phyloP scores from a whole-genome alignment of 768 basidiomycete genomes.

The Tricholoma terreum region DNA sequence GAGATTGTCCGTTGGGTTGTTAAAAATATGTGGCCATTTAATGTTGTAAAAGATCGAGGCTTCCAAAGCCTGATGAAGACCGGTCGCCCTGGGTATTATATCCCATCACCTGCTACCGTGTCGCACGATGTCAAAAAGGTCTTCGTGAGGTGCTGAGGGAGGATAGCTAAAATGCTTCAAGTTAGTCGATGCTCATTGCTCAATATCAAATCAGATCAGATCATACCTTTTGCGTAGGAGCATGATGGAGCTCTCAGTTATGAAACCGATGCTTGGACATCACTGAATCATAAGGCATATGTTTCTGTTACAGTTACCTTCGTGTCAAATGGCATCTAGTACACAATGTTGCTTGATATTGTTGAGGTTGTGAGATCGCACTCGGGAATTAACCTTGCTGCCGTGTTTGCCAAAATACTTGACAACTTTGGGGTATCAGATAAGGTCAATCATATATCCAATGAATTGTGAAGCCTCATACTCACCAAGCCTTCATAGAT shows the following conservation, averaged over 20 bases:
- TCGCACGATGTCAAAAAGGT: slow-evolving; percentile 26
- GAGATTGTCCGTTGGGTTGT: slow-evolving; percentile 33
- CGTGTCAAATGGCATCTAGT: slow-evolving; percentile 19
- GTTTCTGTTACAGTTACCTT: slow-evolving; percentile 29
- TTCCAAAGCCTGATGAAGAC: slow-evolving; percentile 30
- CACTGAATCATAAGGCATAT: slow-evolving; percentile 30
- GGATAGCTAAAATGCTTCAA: slow-evolving; percentile 28
- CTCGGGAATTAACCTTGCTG: slow-evolving; percentile 27
- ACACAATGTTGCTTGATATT: slow-evolving; percentile 29
- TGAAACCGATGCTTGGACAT: slow-evolving; percentile 34
- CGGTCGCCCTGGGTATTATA: slow-evolving; percentile 26
- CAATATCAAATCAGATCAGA: background rate
- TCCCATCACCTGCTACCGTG: slow-evolving; percentile 30
- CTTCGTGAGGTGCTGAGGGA: slow-evolving; percentile 16
- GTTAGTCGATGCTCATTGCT: slow-evolving; percentile 12
- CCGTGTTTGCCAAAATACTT: slow-evolving; percentile 25
- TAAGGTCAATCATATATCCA: slow-evolving; percentile 23
- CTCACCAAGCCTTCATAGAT: slow-evolving; percentile 18
- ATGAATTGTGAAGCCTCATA: background rate
- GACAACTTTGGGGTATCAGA: slow-evolving; percentile 27
- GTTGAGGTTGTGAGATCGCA: slow-evolving; percentile 33
- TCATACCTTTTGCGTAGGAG: slow-evolving; percentile 15
- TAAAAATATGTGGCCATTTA: slow-evolving; percentile 29
- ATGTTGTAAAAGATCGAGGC: slow-evolving; percentile 28
- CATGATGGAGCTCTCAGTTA: slow-evolving; percentile 29